Base-by-base conservation (phyloP, 75 land plant species). In the Larix kaempferi region DNA sequence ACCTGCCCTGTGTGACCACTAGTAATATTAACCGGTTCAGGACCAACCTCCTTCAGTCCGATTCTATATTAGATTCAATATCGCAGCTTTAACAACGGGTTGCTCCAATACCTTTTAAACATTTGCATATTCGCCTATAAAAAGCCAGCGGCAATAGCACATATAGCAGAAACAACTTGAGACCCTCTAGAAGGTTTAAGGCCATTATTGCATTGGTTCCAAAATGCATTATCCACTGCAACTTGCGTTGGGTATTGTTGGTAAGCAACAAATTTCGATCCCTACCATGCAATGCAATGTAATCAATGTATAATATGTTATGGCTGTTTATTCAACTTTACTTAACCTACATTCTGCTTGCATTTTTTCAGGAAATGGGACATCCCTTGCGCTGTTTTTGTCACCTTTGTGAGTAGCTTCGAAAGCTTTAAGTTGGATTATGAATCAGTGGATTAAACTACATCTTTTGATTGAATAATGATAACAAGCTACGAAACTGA, bases 361-460 rank as follows among this genome's bases (percentile, higher is more conserved):
- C 16, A 14, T 62, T 76, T 8, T 35, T 8, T 16, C 71, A 67
- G 78, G 78, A 76, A 58, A 76, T 65, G 63, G 67, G 16, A 37
- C 78, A 4, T 62, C 78, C 21, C 21, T 56, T 37, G 59, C 66
- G 15, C 78, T 39, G 19, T 39, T 39, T 26, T 37, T 58, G 3
- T 61, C 49, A 29, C 78, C 59, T 6, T 26, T 39, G 49, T 55
- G 23, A 76, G 77, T 59, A 13, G 1, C 29, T 62, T 57, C 16
- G 15, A 57, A 14, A 56, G 27, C 29, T 25, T 63, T 67, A 27
- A 25, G 23, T 56, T 59, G n/a, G 4, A n/a, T 2, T 12, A 2
- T 26, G 23, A 63, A 41, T 15, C n/a, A 13, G 66, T 27, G 25
- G 64, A 23, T 0, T 61, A 61, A 25, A 23, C 27, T 13, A 23